Evolutionary conservation across 352 stramenopile species (phyloP).

Genomic region (Pythium volutum): DNA sequence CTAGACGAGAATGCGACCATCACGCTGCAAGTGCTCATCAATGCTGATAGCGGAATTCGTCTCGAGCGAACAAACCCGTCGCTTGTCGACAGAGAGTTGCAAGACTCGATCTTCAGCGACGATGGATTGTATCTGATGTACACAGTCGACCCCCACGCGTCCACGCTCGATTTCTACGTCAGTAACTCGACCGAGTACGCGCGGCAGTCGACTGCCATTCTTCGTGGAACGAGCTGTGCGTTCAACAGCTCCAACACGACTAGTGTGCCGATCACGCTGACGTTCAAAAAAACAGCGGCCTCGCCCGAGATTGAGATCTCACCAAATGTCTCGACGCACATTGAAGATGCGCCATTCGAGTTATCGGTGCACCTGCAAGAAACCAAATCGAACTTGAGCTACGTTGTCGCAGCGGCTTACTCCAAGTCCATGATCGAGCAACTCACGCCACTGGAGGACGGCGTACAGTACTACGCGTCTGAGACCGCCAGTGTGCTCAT

Average conservation of each 20-base stretch:
- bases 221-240: slow-evolving; percentile 5
- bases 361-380: neutral
- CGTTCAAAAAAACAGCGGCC: slow-evolving; percentile 8
- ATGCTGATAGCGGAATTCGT: neutral
- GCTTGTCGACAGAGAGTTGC: neutral
- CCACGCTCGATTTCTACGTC: slow-evolving; percentile 2
- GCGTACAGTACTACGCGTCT: neutral
- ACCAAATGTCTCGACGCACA: neutral
- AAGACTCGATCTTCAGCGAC: neutral
- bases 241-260: slow-evolving; percentile 21
- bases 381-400: neutral
- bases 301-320: neutral
- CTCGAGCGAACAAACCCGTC: neutral
- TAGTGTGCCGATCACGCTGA: neutral
- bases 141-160: neutral
- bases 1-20: neutral
- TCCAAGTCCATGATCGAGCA: slow-evolving; percentile 1
- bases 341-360: slow-evolving; percentile 7
- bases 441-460: neutral
- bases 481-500: neutral
- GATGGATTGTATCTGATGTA: neutral
- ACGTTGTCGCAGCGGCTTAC: slow-evolving; percentile 1
- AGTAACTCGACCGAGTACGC: neutral
- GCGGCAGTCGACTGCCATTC: neutral
- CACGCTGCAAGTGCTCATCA: slow-evolving; percentile 3